A percentile compares a stretch with the other conserved stretches of the same genome.
Evolutionary conservation across 176 grass and related monocot species (phyloP).

Genomic region (Pontederia paniculata): DNA sequence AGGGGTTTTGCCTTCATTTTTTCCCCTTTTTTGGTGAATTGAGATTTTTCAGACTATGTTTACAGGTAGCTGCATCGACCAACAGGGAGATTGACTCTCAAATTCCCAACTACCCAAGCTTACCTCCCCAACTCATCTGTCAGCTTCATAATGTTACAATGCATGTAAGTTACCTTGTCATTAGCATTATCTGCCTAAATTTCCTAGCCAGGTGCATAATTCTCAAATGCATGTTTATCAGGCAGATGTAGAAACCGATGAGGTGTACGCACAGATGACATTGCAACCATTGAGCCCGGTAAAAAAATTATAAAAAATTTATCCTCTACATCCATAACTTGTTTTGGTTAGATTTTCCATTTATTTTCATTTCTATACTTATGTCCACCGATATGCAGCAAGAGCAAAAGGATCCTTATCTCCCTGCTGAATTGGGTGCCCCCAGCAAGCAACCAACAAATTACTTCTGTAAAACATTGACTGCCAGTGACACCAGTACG

Average conservation of each 20-base stretch:
- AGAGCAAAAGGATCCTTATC: constrained; percentile 96
- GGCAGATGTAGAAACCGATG: constrained; percentile 92
- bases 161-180: constrained; percentile 51
- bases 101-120: constrained; percentile 82
- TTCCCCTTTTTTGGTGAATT: neutral
- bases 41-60: constrained; percentile 7
- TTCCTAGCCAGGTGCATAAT: neutral
- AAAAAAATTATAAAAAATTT: constrained; percentile 30
- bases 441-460: constrained; percentile 91
- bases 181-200: constrained; percentile 5
- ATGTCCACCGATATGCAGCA: constrained; percentile 42
- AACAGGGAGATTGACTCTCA: constrained; percentile 94
- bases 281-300: constrained; percentile 83
- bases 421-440: constrained; percentile 70
- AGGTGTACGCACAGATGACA: constrained; percentile 98
- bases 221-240: constrained; percentile 18
- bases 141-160: constrained; percentile 97
- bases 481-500: constrained; percentile 91
- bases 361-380: neutral
- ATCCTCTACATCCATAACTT: constrained; percentile 6
- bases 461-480: constrained; percentile 99
- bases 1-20: too few relatives aligned
- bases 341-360: neutral
- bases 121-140: constrained; percentile 90
- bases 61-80: constrained; percentile 84